A percentile compares a stretch with the other conserved stretches of the same genome.
phyloP scores from a whole-genome alignment of 148 eudicot species.

The Silene uniflora region DNA sequence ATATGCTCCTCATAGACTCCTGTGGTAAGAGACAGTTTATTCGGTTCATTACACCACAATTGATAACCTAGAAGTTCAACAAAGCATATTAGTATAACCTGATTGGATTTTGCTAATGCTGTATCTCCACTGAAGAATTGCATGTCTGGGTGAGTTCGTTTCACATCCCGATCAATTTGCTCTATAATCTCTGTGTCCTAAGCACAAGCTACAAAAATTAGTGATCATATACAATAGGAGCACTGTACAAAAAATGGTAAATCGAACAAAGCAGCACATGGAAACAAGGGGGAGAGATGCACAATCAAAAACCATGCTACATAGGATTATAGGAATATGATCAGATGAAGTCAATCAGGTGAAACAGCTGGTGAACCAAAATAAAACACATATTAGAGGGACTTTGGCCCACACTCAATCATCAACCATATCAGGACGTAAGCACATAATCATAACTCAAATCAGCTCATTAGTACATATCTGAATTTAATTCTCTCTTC shows the following conservation, averaged over 20 bases:
- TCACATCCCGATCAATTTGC: slow-evolving; percentile 97
- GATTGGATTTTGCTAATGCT: slow-evolving; percentile 59
- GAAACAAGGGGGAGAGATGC: background rate
- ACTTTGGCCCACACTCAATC: no score
- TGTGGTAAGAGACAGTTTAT: slow-evolving; percentile 27
- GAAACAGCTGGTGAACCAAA: background rate
- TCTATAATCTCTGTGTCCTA: slow-evolving; percentile 94
- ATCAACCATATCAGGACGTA: background rate
- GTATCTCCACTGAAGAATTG: slow-evolving; percentile 86
- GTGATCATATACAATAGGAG: background rate
- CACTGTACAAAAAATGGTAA: background rate
- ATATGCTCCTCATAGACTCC: slow-evolving; percentile 77
- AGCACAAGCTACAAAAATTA: slow-evolving; percentile 9
- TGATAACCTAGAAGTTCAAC: background rate
- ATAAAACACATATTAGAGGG: background rate
- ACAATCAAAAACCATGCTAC: slow-evolving; percentile 49
- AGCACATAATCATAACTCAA: slow-evolving; percentile 4
- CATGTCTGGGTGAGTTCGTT: slow-evolving; percentile 96
- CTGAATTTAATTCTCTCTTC: background rate
- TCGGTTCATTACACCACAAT: slow-evolving; percentile 13
- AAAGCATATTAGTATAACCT: slow-evolving; percentile 38
- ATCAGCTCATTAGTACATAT: background rate
- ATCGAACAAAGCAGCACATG: background rate
- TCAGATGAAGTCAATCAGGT: background rate
- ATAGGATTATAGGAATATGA: slow-evolving; percentile 48